Conservation (phyloP, 140 eudicot species). For the Flaveria floridana region DNA sequence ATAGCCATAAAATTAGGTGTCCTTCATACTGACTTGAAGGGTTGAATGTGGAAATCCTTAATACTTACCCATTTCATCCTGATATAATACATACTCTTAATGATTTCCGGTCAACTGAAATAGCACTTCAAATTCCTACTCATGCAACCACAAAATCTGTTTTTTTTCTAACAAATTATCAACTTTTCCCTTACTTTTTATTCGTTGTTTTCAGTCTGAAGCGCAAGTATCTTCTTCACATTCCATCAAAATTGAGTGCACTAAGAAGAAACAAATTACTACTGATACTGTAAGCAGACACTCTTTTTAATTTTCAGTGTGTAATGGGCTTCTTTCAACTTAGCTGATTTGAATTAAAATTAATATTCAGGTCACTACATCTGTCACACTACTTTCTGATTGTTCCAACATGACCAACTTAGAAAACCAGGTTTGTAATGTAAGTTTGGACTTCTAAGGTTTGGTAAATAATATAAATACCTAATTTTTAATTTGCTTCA, state of each 20-base stretch:
- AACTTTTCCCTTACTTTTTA: neutral
- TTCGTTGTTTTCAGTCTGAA: conserved; percentile 19
- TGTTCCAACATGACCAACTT: neutral
- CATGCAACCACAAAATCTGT: neutral
- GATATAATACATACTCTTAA: neutral
- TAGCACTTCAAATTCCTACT: neutral
- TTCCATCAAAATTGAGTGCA: conserved; percentile 8
- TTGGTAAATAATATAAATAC: neutral
- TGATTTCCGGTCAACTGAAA: neutral
- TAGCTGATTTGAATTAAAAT: neutral
- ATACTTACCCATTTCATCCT: neutral
- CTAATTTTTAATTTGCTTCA: conserved; percentile 20
- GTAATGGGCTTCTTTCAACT: neutral
- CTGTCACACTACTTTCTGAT: conserved; percentile 14
- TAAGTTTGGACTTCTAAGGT: conserved; percentile 18
- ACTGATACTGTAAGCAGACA: conserved; percentile 27
- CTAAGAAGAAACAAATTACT: neutral
- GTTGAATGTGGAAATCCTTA: neutral
- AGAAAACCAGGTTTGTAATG: conserved; percentile 20
- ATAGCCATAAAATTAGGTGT: neutral
- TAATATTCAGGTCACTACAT: neutral
- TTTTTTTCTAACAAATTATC: neutral
- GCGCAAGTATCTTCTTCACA: conserved; percentile 23
- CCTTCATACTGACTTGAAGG: neutral
- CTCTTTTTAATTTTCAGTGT: conserved; percentile 12